Evolutionary conservation across 768 basidiomycete genomes (phyloP).

Genomic region (Hypsizygus marmoreus): DNA sequence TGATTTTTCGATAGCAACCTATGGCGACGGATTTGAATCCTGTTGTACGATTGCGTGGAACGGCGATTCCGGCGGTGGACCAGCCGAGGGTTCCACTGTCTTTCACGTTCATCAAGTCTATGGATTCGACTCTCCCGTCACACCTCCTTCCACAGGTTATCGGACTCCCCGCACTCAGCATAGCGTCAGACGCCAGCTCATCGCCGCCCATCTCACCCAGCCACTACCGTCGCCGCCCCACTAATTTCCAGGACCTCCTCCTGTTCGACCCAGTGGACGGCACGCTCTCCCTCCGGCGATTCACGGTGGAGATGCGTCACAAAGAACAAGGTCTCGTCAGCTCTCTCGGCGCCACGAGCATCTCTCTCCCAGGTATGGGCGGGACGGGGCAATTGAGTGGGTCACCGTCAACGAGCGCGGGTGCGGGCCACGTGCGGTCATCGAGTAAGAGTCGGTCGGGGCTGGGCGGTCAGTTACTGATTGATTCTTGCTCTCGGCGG

Average conservation of each 20-base stretch:
- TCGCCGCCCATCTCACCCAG: conserved; percentile 29
- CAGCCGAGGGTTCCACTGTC: conserved; percentile 44
- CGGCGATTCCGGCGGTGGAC: conserved; percentile 26
- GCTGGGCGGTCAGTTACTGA: too few species aligned
- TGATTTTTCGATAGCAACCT: conserved; percentile 39
- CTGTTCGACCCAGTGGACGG: conserved; percentile 66
- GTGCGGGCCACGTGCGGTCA: conserved; percentile 1
- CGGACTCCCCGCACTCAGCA: conserved; percentile 10
- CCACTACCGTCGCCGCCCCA: conserved; percentile 29
- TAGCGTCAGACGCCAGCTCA: too few species aligned
- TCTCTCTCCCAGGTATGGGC: conserved; percentile 60
- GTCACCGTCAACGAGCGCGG: conserved; percentile 29
- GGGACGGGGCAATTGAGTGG: conserved; percentile 39
- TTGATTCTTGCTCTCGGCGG: too few species aligned
- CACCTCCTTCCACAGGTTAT: conserved; percentile 35
- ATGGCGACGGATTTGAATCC: conserved; percentile 57
- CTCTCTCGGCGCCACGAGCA: conserved; percentile 49
- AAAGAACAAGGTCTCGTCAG: conserved; percentile 26
- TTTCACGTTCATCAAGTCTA: conserved; percentile 53
- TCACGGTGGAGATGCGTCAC: conserved; percentile 44
- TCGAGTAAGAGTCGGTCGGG: background rate
- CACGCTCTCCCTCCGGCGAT: conserved; percentile 54
- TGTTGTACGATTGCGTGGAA: conserved; percentile 52
- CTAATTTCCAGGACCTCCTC: conserved; percentile 65
- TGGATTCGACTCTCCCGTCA: conserved; percentile 36